Base-by-base conservation (phyloP, 2,329 filamentous ascomycete species). In the Aphanoascus verrucosus region DNA sequence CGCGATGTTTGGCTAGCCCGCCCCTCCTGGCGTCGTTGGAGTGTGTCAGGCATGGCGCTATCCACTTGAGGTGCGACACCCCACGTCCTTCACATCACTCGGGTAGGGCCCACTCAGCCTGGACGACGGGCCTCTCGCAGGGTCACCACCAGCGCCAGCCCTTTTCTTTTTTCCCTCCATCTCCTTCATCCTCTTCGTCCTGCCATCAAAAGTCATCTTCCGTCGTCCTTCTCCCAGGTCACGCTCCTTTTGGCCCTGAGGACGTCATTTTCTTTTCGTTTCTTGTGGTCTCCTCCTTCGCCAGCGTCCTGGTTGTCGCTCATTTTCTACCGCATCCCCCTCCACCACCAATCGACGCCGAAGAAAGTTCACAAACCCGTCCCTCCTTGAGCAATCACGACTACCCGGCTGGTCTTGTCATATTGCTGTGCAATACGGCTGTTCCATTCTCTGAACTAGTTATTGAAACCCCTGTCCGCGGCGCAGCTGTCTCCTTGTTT, bases 181-280 rank as follows among this genome's bases (percentile, higher is more conserved):
- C 43, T 23, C 51, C 43, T 35, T 45, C 46, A 28, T 45, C 49
- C 44, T 34, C 49, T 44, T 53, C 45, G 48, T 56, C 54, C 51
- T 41, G 20, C 11, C 37, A 11, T 3, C 12, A 54, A 56, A 56
- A 51, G 50, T 57, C 55, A 52, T 51, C 41, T 52, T 61, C 57
- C 32, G 34, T 58, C 59, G 57, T 55, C 58, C 48, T 55, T 56
- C 56, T 57, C 56, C 55, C 57, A 59, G 61, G 61, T 60, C 55
- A 61, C 60, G 56, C 58, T 49, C 51, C 44, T 53, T 46, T 40
- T 7, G 42, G 42, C 15, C 46, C 14, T n/a, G 46, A 20, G 46
- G 32, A 28, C 9, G 31, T 5, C 32, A 32, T 19, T 51, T 55
- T 54, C 48, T 55, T 56, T 55, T 56, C 53, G 56, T 60, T 59